Percentiles rank a stretch among this genome's conserved stretches.
These are phyloP conservation scores for Graphilbum fragrans DNA, from an alignment of 2,329 filamentous ascomycete species.

Conservation along the genomic window DNA sequence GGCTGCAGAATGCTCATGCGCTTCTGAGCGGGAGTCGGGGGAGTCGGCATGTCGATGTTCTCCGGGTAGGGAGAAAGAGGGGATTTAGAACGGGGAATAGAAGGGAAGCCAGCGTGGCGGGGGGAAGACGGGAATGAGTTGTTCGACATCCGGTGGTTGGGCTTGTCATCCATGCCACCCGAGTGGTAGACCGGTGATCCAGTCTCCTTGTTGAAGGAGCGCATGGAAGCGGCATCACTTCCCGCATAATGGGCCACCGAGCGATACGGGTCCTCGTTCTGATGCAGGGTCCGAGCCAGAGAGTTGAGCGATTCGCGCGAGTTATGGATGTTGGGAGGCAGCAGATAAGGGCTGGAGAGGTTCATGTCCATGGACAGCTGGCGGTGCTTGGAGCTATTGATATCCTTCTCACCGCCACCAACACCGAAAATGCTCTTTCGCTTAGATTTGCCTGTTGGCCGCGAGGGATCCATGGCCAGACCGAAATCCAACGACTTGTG, in stretches of 20 bases:
- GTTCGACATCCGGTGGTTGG: constrained; percentile 21
- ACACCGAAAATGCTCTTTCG: constrained; percentile 33
- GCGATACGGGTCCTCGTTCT: constrained; percentile 77
- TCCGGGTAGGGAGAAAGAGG: constrained; percentile 18
- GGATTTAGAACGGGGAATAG: constrained; percentile 28
- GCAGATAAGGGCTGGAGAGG: constrained; percentile 76
- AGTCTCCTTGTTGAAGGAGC: constrained; percentile 31
- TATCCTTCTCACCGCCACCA: constrained; percentile 41
- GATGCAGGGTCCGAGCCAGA: constrained; percentile 61
- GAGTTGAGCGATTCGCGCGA: constrained; percentile 83
- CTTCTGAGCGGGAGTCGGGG: constrained; percentile 5
- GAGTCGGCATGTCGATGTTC: constrained; percentile 3
- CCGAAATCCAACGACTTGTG: constrained; percentile 92
- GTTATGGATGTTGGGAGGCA: constrained; percentile 68
- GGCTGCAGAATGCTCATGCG: constrained; percentile 13
- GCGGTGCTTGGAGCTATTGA: constrained; percentile 29
- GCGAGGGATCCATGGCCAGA: constrained; percentile 40
- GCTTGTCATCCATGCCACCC: no score
- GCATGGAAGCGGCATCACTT: constrained; percentile 43
- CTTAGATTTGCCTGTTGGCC: constrained; percentile 23
- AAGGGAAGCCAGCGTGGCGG: no score
- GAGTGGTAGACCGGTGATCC: no score
- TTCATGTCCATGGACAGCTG: constrained; percentile 64
- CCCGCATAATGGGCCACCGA: constrained; percentile 43
- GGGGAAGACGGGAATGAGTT: constrained; percentile 12